Conservation (phyloP, 2,329 filamentous ascomycete species). For the Phaeosphaeria sp. region DNA sequence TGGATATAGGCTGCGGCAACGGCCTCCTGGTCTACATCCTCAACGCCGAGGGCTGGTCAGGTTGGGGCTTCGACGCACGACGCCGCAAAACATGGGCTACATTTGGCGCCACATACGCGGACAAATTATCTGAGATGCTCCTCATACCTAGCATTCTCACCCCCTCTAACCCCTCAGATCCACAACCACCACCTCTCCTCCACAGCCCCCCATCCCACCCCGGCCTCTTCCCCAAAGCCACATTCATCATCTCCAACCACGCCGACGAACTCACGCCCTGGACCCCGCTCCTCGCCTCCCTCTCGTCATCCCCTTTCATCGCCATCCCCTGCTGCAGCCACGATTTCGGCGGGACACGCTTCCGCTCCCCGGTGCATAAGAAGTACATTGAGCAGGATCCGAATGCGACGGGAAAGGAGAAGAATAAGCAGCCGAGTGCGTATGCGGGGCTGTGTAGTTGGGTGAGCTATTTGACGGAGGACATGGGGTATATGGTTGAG, state of each 20-base stretch:
- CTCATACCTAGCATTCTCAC: conserved; percentile 63
- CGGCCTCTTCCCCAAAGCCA: conserved; percentile 74
- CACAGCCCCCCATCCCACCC: conserved; percentile 47
- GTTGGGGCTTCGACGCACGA: conserved; percentile 94
- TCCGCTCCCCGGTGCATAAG: conserved; percentile 63
- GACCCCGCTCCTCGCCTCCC: conserved; percentile 85
- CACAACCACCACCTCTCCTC: background rate
- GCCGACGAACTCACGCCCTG: conserved; percentile 95
- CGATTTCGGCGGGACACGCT: conserved; percentile 75
- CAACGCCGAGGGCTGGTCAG: conserved; percentile 77
- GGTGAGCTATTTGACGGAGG: conserved; percentile 71
- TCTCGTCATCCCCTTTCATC: conserved; percentile 81
- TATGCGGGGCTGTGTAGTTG: conserved; percentile 87
- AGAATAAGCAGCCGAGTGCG: conserved; percentile 64
- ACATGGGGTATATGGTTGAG: conserved; percentile 78
- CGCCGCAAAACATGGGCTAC: conserved; percentile 81
- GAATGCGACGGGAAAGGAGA: conserved; percentile 27
- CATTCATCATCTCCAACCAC: conserved; percentile 96
- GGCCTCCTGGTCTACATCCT: conserved; percentile 88
- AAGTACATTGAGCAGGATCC: conserved; percentile 27
- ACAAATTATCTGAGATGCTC: conserved; percentile 64
- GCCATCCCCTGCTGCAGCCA: conserved; percentile 97
- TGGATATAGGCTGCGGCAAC: conserved; percentile 96
- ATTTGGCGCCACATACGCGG: conserved; percentile 63
- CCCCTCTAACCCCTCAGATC: background rate